These are phyloP conservation scores for Wickerhamomyces tratensis DNA, from an alignment of 805 yeast genomes.

Conservation along the genomic window DNA sequence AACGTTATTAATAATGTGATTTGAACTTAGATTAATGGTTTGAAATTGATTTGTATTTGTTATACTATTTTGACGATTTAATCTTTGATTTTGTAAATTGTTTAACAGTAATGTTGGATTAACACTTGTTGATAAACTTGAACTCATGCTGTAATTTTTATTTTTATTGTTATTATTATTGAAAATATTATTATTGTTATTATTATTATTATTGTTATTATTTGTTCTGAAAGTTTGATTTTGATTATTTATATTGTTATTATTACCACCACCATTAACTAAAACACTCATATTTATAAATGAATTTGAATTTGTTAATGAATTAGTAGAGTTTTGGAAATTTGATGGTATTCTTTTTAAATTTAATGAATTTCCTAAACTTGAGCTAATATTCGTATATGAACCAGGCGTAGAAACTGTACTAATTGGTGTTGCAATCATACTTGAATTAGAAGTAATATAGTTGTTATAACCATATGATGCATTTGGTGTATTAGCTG, in stretches of 20 bases:
- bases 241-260: not conserved
- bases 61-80: constrained; percentile 1
- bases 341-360: constrained; percentile 19
- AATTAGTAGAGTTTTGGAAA: constrained; percentile 6
- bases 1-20: too few relatives aligned
- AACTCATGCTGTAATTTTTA: not conserved
- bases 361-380: constrained; percentile 14
- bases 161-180: not conserved
- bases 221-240: constrained; percentile 7
- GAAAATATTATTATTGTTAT: not conserved
- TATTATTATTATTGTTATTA: not conserved
- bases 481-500: not conserved
- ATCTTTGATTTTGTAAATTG: not conserved
- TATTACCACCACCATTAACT: constrained; percentile 5
- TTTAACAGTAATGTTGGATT: not conserved
- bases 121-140: not conserved
- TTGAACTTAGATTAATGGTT: not conserved
- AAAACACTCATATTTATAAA: not conserved
- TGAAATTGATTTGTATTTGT: not conserved
- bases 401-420: constrained; percentile 6
- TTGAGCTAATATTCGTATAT: constrained; percentile 6
- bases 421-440: constrained; percentile 2
- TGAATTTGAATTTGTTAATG: not conserved
- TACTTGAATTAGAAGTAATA: constrained; percentile 2
- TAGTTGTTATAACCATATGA: not conserved